Base-by-base conservation (phyloP, 768 basidiomycete species). In the Clitopilus hobsonii region DNA sequence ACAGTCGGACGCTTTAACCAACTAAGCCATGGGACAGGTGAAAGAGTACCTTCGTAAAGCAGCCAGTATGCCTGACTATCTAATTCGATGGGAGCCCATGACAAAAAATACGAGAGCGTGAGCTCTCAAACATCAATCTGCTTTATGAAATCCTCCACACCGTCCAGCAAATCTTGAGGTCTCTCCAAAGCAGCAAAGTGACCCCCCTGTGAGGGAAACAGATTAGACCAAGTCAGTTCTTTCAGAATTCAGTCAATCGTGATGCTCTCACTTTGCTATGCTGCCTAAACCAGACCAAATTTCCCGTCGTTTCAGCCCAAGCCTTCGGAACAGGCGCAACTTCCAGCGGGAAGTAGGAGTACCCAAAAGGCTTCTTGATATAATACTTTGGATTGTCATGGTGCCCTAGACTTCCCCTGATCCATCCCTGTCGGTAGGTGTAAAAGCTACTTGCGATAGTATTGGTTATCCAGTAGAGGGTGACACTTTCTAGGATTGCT, bases 1-100 rank as follows among this genome's bases (percentile, higher is more conserved):
- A 51, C 49, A 51, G 49, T 51, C 49, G 49, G 49, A 51, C 49
- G 49, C 49, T 51, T 51, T 51, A 51, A 51, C 49, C 49, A 51
- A 51, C 49, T 51, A 51, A 51, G 49, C 49, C 49, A 51, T 32
- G 49, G 49, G 49, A 51, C 49, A 51, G n/a, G n/a, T n/a, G n/a
- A n/a, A n/a, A n/a, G n/a, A n/a, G n/a, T n/a, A n/a, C n/a, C n/a
- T n/a, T n/a, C n/a, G n/a, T n/a, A n/a, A n/a, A 2, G 8, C 10
- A n/a, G 4, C 32, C 8, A 14, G 32, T 36, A 11, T 6, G 14
- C 14, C 14, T 7, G 6, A 36, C 4, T n/a, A 36, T 10, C 32
- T 10, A 36, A 36, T 36, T 36, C 2, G n/a, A 3, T n/a, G 4
- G 3, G 32, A 2, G 32, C 32, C 10, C 13, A n/a, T 36, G 32